Base-by-base conservation (phyloP, 768 basidiomycete species). In the Mycena sanguinolenta region DNA sequence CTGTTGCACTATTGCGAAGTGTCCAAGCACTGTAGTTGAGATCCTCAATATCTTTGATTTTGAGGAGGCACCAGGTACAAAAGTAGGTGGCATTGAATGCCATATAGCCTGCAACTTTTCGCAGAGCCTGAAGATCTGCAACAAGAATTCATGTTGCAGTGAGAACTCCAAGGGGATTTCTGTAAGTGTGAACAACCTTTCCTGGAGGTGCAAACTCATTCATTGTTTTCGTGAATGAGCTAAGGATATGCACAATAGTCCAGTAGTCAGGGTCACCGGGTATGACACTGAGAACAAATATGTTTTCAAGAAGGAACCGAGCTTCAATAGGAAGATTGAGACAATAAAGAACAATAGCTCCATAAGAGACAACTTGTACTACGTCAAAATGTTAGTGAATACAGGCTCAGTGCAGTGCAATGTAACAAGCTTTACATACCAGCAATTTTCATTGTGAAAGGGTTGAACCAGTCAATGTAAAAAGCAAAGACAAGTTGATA, bases 71-170 rank as follows among this genome's bases (percentile, higher is more conserved):
- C 34, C 46, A 53, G 10, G 13, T 53, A 23, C 61, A 53, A 38
- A 53, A 63, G 7, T n/a, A n/a, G 5, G 44, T 46, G 3, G 44
- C 44, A 46, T 46, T 46, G 44, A 6, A 46, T n/a, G 50, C 52
- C 38, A 67, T 38, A 72, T 65, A 74, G 19, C 58, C 58, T 19
- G 58, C 58, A 27, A 60, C 58, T 32, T 60, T 46, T 3, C 58
- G 16, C 10, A 60, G 9, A 19, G 58, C 58, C 28, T 46, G 42
- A 2, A 60, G 44, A 46, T 60, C 58, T 60, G 58, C 58, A 60
- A 60, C 30, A 21, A 60, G 16, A 32, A 60, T 6, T 21, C 58
- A 27, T n/a, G 30, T 42, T 30, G 39, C 42, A 46, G 44, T 42
- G 12, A 23, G 28, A 21, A 60, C 42, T 30, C 58, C 58, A 27